Evolutionary conservation across 139 green algal genomes (phyloP).

Genomic region (Nannochloris sp.): DNA sequence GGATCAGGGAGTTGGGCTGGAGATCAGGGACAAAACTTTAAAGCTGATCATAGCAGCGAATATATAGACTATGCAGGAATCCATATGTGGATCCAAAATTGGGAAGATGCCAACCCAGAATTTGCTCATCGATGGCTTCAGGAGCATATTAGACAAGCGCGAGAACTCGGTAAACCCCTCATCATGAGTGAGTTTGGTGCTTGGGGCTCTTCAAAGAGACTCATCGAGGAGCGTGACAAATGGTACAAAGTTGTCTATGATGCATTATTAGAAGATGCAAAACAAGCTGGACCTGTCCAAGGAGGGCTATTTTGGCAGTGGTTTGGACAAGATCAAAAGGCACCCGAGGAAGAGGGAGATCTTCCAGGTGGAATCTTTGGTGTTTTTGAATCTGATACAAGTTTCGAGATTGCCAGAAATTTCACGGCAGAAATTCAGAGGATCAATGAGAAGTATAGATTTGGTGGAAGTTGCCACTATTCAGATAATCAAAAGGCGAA

Average conservation of each 20-base stretch:
- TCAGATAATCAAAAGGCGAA: neutral
- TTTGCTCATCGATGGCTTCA: constrained; percentile 28
- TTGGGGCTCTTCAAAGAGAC: constrained; percentile 1
- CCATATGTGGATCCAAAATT: constrained; percentile 28
- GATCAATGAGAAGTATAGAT: neutral
- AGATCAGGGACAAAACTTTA: constrained; percentile 33
- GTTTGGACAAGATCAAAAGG: constrained; percentile 40
- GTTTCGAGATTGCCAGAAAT: constrained; percentile 12
- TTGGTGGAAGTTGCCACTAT: neutral
- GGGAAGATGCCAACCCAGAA: constrained; percentile 16
- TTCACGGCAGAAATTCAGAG: constrained; percentile 17
- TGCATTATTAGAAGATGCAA: constrained; percentile 7
- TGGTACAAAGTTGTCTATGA: constrained; percentile 15
- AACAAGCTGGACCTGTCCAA: constrained; percentile 19
- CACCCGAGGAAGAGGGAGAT: constrained; percentile 27
- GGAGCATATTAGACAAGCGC: constrained; percentile 19
- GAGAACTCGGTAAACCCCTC: constrained; percentile 26
- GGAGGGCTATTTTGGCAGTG: constrained; percentile 54
- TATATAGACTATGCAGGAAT: constrained; percentile 32
- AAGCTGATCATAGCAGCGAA: constrained; percentile 20
- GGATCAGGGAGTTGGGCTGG: constrained; percentile 19
- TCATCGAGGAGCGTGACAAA: neutral
- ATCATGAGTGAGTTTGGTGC: constrained; percentile 41
- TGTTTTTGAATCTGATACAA: constrained; percentile 18
- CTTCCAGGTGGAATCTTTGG: constrained; percentile 21